These are phyloP conservation scores for Arxiozyma bovina DNA, from an alignment of 1,139 yeast genomes.

Conservation along the genomic window DNA sequence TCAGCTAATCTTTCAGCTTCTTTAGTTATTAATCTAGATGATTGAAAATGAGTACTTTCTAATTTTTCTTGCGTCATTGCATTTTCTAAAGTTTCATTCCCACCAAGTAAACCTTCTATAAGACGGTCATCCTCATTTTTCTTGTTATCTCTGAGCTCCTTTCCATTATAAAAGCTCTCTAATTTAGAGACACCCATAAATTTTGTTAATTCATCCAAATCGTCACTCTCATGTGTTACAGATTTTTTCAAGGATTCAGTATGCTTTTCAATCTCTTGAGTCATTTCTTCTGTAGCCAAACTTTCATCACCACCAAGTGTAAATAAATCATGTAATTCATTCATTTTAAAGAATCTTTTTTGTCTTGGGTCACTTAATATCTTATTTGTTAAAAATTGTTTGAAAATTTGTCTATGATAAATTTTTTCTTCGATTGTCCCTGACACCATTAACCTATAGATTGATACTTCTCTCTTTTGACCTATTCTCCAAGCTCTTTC, in stretches of 20 bases:
- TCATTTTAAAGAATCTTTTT: slow-evolving; percentile 81
- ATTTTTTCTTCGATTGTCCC: slow-evolving; percentile 96
- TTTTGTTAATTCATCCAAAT: slow-evolving; percentile 45
- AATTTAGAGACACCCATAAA: slow-evolving; percentile 40
- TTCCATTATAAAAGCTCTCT: slow-evolving; percentile 40
- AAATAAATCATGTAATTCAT: slow-evolving; percentile 84
- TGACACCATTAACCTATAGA: slow-evolving; percentile 84
- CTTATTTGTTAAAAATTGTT: slow-evolving; percentile 87
- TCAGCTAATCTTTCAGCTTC: slow-evolving; percentile 75
- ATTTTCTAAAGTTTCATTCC: slow-evolving; percentile 41
- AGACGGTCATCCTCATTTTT: slow-evolving; percentile 47
- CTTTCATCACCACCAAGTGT: slow-evolving; percentile 70
- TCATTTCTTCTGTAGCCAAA: slow-evolving; percentile 33
- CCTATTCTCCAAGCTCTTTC: slow-evolving; percentile 98
- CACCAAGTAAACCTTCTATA: slow-evolving; percentile 73
- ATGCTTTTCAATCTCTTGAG: slow-evolving; percentile 28
- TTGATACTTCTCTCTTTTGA: slow-evolving; percentile 87
- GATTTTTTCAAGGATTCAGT: slow-evolving; percentile 23
- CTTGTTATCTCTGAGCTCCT: slow-evolving; percentile 41
- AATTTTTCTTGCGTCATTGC: slow-evolving; percentile 74
- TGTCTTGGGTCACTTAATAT: slow-evolving; percentile 94
- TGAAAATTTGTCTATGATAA: slow-evolving; percentile 92
- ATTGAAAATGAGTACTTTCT: slow-evolving; percentile 39
- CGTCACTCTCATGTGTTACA: slow-evolving; percentile 40
- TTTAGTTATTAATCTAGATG: slow-evolving; percentile 49